These are phyloP conservation scores for Abelmoschus esculentus DNA, from an alignment of 345 rosid genomes.

Conservation along the genomic window DNA sequence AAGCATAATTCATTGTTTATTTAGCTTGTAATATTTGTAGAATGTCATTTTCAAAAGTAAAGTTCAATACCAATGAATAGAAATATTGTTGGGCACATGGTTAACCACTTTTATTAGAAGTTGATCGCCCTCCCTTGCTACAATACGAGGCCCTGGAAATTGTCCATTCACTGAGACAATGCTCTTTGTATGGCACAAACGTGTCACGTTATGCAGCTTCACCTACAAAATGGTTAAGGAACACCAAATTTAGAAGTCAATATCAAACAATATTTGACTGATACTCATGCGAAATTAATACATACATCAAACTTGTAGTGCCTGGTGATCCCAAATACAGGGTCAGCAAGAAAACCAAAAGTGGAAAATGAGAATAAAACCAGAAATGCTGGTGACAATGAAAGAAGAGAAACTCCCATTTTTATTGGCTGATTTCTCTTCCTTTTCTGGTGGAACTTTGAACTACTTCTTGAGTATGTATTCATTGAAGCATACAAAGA, in stretches of 20 bases:
- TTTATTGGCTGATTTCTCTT: neutral
- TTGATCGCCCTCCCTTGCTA: conserved; percentile 56
- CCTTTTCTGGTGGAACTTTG: neutral
- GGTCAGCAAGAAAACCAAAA: conserved; percentile 25
- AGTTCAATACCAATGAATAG: conserved; percentile 43
- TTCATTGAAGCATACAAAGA: conserved; percentile 9
- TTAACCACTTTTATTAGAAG: conserved; percentile 45
- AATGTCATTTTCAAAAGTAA: neutral
- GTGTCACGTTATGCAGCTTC: conserved; percentile 34
- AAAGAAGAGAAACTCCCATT: neutral
- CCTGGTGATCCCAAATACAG: conserved; percentile 48
- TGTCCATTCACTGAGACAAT: conserved; percentile 43
- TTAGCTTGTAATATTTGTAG: neutral
- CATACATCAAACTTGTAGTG: conserved; percentile 71
- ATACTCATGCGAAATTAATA: neutral
- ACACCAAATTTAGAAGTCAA: neutral
- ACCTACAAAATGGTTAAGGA: conserved; percentile 19
- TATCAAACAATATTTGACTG: neutral
- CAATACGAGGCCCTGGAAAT: conserved; percentile 10
- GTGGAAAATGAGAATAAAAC: conserved; percentile 18
- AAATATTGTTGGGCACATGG: conserved; percentile 41
- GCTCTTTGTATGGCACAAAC: conserved; percentile 50
- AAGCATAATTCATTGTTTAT: neutral
- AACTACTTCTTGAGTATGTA: conserved; percentile 11
- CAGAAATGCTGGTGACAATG: conserved; percentile 17